A percentile compares a stretch with the other conserved stretches of the same genome.
phyloP scores from a whole-genome alignment of 2,329 filamentous ascomycete species.

The Magnaporthales sp. region DNA sequence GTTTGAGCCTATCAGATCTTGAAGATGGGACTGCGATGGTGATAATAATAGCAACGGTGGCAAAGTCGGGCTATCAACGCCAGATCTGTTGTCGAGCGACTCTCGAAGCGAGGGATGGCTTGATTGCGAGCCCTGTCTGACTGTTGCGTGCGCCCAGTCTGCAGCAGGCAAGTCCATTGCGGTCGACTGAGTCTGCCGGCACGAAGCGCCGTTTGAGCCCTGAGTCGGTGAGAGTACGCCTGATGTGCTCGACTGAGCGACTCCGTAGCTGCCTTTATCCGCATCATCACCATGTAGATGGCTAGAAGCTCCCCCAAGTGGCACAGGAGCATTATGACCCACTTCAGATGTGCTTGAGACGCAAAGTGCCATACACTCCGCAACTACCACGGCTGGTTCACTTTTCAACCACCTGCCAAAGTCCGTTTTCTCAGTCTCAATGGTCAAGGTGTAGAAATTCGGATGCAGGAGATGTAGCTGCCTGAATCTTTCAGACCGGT shows the following conservation, averaged over 20 bases:
- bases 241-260: slow-evolving; percentile 30
- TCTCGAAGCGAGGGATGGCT: slow-evolving; percentile 41
- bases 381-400: slow-evolving; percentile 71
- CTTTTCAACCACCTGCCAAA: slow-evolving; percentile 70
- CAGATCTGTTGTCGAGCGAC: slow-evolving; percentile 30
- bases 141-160: slow-evolving; percentile 25
- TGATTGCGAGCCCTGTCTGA: slow-evolving; percentile 39
- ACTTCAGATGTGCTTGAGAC: slow-evolving; percentile 11
- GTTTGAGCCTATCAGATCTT: slow-evolving; percentile 53
- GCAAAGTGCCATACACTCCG: slow-evolving; percentile 68
- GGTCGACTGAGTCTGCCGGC: slow-evolving; percentile 37
- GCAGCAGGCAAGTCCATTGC: slow-evolving; percentile 33
- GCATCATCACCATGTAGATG: slow-evolving; percentile 3
- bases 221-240: slow-evolving; percentile 18
- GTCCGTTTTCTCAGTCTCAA: slow-evolving; percentile 72
- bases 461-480: slow-evolving; percentile 68
- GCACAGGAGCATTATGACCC: slow-evolving; percentile 1
- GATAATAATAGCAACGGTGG: slow-evolving; percentile 39
- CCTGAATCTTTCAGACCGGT: slow-evolving; percentile 66
- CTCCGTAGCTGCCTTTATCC: background rate
- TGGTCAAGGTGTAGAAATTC: slow-evolving; percentile 74
- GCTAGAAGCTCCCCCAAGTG: slow-evolving; percentile 2
- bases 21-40: slow-evolving; percentile 45
- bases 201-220: slow-evolving; percentile 26
- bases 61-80: slow-evolving; percentile 55